These are phyloP conservation scores for Jaltomata sinuosa DNA, from an alignment of 257 asterid species.

Conservation along the genomic window DNA sequence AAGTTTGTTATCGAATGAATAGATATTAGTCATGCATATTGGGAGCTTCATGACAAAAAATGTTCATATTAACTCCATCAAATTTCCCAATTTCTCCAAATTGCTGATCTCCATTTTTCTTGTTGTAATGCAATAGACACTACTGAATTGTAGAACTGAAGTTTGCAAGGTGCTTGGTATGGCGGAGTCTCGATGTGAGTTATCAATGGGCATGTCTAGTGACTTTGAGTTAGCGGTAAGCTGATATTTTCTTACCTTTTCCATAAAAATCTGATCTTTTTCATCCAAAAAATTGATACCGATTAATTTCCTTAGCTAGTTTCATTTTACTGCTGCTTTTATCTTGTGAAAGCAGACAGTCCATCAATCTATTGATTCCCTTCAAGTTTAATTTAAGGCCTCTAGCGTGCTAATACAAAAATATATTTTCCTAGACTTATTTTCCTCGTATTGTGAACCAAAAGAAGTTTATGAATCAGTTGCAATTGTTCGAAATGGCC, in stretches of 20 bases:
- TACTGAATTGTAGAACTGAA: slow-evolving; percentile 64
- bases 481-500: background rate
- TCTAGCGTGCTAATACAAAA: background rate
- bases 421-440: background rate
- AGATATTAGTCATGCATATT: background rate
- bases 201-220: slow-evolving; percentile 95
- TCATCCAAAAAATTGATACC: background rate
- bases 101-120: background rate
- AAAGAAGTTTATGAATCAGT: background rate
- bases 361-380: background rate
- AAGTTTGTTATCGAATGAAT: background rate
- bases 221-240: slow-evolving; percentile 88
- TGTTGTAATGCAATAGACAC: slow-evolving; percentile 30
- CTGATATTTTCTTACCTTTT: background rate
- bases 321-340: background rate
- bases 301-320: background rate
- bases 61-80: background rate
- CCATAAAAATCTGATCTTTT: background rate
- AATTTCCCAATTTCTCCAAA: background rate
- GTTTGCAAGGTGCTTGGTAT: slow-evolving; percentile 67
- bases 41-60: background rate
- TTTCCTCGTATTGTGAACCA: background rate
- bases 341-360: background rate
- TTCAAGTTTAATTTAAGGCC: background rate
- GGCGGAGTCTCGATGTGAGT: slow-evolving; percentile 52